Conservation (phyloP, 1,139 yeast genomes). For the Candida smagusa region DNA sequence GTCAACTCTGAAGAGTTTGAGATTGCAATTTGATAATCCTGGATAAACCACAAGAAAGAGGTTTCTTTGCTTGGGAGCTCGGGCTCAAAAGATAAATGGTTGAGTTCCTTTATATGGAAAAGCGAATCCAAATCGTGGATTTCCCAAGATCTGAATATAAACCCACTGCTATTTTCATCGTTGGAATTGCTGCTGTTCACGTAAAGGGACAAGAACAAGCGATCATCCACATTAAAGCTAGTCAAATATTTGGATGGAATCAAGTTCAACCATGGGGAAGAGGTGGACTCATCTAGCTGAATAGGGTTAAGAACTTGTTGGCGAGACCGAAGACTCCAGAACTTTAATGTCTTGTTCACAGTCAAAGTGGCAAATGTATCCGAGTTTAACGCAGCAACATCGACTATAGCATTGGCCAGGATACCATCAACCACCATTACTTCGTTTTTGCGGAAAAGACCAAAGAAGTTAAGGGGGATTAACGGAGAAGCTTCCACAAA, state of each 20-base stretch:
- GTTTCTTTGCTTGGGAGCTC: constrained; percentile 19
- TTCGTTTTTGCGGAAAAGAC: constrained; percentile 18
- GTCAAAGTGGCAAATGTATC: constrained; percentile 25
- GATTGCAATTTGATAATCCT: constrained; percentile 35
- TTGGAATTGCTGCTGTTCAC: constrained; percentile 10
- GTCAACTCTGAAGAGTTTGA: constrained; percentile 17
- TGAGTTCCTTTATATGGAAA: constrained; percentile 18
- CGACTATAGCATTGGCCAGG: constrained; percentile 33
- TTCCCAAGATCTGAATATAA: constrained; percentile 21
- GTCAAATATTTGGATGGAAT: constrained; percentile 33
- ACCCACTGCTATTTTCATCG: constrained; percentile 17
- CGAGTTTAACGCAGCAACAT: constrained; percentile 16
- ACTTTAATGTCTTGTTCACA: constrained; percentile 46
- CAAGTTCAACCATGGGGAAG: constrained; percentile 28
- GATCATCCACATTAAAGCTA: constrained; percentile 7
- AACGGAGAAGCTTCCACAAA: constrained; percentile 59
- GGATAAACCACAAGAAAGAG: constrained; percentile 43
- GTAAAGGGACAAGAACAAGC: constrained; percentile 17
- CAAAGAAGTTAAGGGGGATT: constrained; percentile 33
- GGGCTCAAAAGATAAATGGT: constrained; percentile 26
- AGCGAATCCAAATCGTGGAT: constrained; percentile 15
- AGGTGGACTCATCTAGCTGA: constrained; percentile 12
- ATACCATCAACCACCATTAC: constrained; percentile 24
- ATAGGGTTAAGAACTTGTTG: constrained; percentile 16
- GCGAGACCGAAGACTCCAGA: constrained; percentile 53